Conservation (phyloP, 2,329 filamentous ascomycete genomes). For the Dothistroma pini region DNA sequence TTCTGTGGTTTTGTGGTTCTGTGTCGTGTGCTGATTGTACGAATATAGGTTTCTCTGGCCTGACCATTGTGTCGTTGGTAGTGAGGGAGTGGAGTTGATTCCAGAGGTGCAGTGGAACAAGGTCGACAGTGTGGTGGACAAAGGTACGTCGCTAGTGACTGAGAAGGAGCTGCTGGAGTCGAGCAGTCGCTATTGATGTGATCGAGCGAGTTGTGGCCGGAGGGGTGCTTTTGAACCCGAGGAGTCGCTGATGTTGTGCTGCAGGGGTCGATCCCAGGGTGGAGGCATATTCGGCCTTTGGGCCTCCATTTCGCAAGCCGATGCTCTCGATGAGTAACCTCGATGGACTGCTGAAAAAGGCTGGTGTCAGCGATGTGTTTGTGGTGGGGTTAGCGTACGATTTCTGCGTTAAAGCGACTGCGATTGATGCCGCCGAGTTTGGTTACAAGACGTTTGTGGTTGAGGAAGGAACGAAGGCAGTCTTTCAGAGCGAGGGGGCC, state of each 20-base stretch:
- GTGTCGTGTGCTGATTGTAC: background rate
- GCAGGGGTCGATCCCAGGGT: conserved; percentile 54
- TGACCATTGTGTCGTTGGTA: conserved; percentile 76
- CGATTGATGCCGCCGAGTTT: conserved; percentile 68
- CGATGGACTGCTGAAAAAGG: conserved; percentile 52
- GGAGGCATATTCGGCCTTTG: conserved; percentile 95
- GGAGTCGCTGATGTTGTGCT: background rate
- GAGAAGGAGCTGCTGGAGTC: background rate
- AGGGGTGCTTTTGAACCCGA: background rate
- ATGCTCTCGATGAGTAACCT: conserved; percentile 61
- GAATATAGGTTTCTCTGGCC: conserved; percentile 77
- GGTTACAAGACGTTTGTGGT: conserved; percentile 77
- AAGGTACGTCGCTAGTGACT: conserved; percentile 56
- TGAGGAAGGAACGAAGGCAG: conserved; percentile 71
- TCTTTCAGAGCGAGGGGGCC: conserved; percentile 61
- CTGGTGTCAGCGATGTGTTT: conserved; percentile 71
- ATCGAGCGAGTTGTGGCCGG: background rate
- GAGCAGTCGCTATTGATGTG: too few species aligned
- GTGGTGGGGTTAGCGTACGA: conserved; percentile 83
- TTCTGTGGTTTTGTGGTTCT: conserved; percentile 12
- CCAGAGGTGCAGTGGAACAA: conserved; percentile 61
- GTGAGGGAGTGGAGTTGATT: conserved; percentile 68
- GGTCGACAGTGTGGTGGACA: conserved; percentile 68
- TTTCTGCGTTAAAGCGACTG: conserved; percentile 82
- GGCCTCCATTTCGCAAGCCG: conserved; percentile 68